These are phyloP conservation scores for Globisporangium recalcitrans DNA, from an alignment of 352 stramenopile species.

Conservation along the genomic window DNA sequence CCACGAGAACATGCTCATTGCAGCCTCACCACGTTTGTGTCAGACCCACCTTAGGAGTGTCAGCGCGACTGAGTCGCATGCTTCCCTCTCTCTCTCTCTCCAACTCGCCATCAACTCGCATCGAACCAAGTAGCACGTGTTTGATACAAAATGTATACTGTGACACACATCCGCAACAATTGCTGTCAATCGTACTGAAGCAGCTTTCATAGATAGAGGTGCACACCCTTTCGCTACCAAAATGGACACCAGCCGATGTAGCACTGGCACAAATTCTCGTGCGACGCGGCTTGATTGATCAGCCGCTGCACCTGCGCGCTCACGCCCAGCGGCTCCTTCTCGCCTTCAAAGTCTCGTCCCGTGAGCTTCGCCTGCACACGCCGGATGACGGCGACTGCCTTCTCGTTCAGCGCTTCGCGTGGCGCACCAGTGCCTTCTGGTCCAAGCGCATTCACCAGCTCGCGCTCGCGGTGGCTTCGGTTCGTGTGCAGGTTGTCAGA, in stretches of 20 bases:
- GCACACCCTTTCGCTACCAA: constrained; percentile 40
- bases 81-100: no score
- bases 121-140: not conserved
- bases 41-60: no score
- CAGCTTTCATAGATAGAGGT: constrained; percentile 5
- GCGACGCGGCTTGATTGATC: constrained; percentile 97
- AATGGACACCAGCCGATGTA: constrained; percentile 99
- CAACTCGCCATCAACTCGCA: no score
- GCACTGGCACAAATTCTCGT: constrained; percentile 98
- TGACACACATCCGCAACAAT: no score
- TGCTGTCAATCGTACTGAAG: no score
- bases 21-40: no score
- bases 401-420: constrained; percentile 92
- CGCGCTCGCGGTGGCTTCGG: constrained; percentile 76
- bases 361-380: constrained; percentile 99
- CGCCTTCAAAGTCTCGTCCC: constrained; percentile 94
- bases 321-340: constrained; percentile 67
- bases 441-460: constrained; percentile 72
- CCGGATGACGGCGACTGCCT: constrained; percentile 94
- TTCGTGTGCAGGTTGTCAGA: constrained; percentile 52
- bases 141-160: not conserved
- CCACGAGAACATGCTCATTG: no score
- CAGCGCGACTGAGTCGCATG: no score
- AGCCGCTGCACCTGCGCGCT: constrained; percentile 92
- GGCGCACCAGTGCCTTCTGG: constrained; percentile 74